Base-by-base conservation (phyloP, 306 rosid species). In the Castanea crenata region DNA sequence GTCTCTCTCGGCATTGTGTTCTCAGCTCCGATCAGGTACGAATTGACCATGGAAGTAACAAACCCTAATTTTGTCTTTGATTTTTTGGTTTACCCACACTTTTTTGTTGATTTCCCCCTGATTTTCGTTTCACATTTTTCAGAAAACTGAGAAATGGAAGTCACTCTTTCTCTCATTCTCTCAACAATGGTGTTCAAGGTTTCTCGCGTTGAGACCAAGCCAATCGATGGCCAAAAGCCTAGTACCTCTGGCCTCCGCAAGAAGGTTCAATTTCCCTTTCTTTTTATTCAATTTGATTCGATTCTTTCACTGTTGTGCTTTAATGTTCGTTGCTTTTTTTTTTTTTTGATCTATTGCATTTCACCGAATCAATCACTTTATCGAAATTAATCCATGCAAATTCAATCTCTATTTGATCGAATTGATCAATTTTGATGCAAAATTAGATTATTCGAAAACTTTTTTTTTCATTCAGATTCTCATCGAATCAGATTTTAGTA, bases 161-260 rank as follows among this genome's bases (percentile, higher is more conserved):
- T 62, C 35, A 25, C 54, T 38, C 54, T 54, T 67, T 55, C 64
- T 69, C 46, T 19, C 4, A 51, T 82, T 70, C 74, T 76, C 62
- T 54, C 25, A 73, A 91, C 93, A 98, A 92, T 87, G 84, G 83
- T 88, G 35, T 91, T 89, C 91, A 86, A 75, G 13, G 91, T 95
- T 27, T 70, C 91, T 23, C 89, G 81, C 76, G 77, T 86, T n/a
- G 73, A 83, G 25, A 89, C 97, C 10, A 68, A 85, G 82, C 99
- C 98, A 18, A 78, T 93, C 87, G 96, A 93, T 41, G 99, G 96
- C 91, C 99, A 95, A 82, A 95, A 95, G 94, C 99, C 99, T 62
- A 97, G 99, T 58, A 95, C 99, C 78, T 95, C 99, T 64, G 99
- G 99, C 74, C 99, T 95, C 80, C 98, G 99, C 79, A 93, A 95